A percentile compares a stretch with the other conserved stretches of the same genome.
phyloP scores from a whole-genome alignment of 148 eudicot species.

The Silene conica region DNA sequence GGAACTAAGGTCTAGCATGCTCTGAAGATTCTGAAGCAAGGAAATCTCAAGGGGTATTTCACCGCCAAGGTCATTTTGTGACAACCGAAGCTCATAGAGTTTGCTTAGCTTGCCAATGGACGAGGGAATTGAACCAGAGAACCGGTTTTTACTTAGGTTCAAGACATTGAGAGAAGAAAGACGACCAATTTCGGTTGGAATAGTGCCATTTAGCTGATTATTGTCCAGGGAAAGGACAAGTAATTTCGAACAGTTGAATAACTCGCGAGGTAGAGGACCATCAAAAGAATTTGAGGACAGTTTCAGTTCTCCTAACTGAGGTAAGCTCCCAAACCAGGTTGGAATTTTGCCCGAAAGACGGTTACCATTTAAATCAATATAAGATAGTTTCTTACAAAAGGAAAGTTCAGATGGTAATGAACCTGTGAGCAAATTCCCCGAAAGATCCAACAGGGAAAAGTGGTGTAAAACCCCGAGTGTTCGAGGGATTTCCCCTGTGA shows the following conservation, averaged over 20 bases:
- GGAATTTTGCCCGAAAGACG: conserved; percentile 67
- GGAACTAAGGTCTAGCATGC: conserved; percentile 68
- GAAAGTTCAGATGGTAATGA: conserved; percentile 61
- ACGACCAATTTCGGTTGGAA: conserved; percentile 58
- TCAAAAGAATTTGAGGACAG: conserved; percentile 66
- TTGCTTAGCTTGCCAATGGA: conserved; percentile 63
- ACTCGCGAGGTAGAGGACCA: conserved; percentile 61
- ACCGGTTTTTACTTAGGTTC: conserved; percentile 49
- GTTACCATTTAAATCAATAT: conserved; percentile 77
- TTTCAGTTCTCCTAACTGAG: conserved; percentile 75
- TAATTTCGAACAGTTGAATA: conserved; percentile 74
- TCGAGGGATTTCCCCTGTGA: conserved; percentile 70
- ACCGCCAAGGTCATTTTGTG: conserved; percentile 62
- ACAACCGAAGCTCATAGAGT: conserved; percentile 68
- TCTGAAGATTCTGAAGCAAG: conserved; percentile 69
- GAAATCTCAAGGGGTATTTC: conserved; percentile 71
- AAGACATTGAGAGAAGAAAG: conserved; percentile 77
- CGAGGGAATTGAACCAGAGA: conserved; percentile 69
- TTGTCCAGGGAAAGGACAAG: conserved; percentile 61
- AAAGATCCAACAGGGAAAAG: conserved; percentile 67
- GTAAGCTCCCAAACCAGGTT: conserved; percentile 74
- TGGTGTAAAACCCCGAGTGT: conserved; percentile 51
- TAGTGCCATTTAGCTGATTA: conserved; percentile 57
- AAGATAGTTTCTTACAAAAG: conserved; percentile 58
- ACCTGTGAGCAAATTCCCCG: conserved; percentile 67